Evolutionary conservation across 2,329 filamentous ascomycete genomes (phyloP).

Genomic region (Exophiala alcalophila): DNA sequence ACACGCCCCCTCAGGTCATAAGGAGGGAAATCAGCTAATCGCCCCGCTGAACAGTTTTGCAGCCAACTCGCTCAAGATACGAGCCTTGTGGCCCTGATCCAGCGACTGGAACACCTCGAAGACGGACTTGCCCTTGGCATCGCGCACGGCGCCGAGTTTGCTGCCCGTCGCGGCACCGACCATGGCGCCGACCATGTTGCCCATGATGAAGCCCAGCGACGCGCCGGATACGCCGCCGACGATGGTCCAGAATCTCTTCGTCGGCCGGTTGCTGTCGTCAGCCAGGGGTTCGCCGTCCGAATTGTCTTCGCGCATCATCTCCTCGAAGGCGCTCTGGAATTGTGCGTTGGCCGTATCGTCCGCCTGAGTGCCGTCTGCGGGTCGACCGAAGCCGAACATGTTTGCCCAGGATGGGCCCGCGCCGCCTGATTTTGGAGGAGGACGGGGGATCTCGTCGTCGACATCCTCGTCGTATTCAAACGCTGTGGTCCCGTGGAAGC

Average conservation of each 20-base stretch:
- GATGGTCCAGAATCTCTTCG: conserved; percentile 78
- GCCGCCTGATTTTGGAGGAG: conserved; percentile 41
- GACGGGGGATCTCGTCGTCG: conserved; percentile 30
- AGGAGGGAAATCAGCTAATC: no score
- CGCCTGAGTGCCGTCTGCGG: conserved; percentile 35
- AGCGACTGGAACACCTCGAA: conserved; percentile 87
- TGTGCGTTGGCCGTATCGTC: conserved; percentile 36
- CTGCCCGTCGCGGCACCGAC: conserved; percentile 93
- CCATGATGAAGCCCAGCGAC: conserved; percentile 90
- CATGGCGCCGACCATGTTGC: conserved; percentile 82
- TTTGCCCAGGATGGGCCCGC: conserved; percentile 70
- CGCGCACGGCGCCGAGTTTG: conserved; percentile 80
- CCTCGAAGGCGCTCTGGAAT: conserved; percentile 76
- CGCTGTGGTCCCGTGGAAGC: conserved; percentile 51
- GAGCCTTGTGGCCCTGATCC: conserved; percentile 75
- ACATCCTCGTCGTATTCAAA: conserved; percentile 51
- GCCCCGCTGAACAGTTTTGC: conserved; percentile 68
- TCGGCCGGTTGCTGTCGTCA: conserved; percentile 53
- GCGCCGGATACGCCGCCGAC: conserved; percentile 83
- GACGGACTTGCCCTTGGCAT: conserved; percentile 91
- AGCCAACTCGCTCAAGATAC: conserved; percentile 78
- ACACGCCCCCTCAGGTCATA: no score
- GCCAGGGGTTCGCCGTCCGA: no score
- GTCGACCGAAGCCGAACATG: conserved; percentile 58
- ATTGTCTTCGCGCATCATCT: conserved; percentile 74